Base-by-base conservation (phyloP, 163 green algal species). In the Volvox carteri region DNA sequence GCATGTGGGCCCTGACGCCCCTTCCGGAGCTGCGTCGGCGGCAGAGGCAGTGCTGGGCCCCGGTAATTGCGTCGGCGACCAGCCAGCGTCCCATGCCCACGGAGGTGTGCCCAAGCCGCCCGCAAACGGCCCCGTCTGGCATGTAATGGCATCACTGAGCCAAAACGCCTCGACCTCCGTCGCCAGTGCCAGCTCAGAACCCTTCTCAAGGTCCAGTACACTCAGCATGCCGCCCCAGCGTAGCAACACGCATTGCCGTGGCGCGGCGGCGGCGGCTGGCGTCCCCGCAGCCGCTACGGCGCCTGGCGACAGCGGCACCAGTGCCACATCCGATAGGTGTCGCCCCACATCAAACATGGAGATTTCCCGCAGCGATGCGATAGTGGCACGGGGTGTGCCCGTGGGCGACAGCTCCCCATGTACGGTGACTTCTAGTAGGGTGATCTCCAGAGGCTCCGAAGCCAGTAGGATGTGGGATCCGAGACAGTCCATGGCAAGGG, bases 201-300 rank as follows among this genome's bases (percentile, higher is more conserved):
- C 96, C 76, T 92, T 83, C 25, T 95, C 93, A 42, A 98, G 88
- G 80, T 98, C 96, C 35, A 98, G 92, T 70, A 98, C 91, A 48
- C 91, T 97, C 88, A 98, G 92, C 56, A 96, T 74, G 37, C 96
- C 96, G 3, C 96, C 96, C 67, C 92, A 95, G 21, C 96, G 93
- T 77, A 98, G 91, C 68, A 98, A 76, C 77, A 98, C 91, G 67
- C 93, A 97, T 76, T 97, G 91, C 30, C 52, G 65, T 0, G 96
- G 96, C 25, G 87, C 56, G 4, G 87, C 48, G 1, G 83, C 28
- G 44, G 56, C 54, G 52, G 54, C 65, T 35, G 8, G 44, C 9
- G 48, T 44, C 25, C 46, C 76, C 30, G 62, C 72, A 16, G 52
- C 76, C 18, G n/a, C 54, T 41, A 67, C 83, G 23, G 78, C 84